Base-by-base conservation (phyloP, 202 grass and related monocot species). In the Schoenoplectus tabernaemontani region DNA sequence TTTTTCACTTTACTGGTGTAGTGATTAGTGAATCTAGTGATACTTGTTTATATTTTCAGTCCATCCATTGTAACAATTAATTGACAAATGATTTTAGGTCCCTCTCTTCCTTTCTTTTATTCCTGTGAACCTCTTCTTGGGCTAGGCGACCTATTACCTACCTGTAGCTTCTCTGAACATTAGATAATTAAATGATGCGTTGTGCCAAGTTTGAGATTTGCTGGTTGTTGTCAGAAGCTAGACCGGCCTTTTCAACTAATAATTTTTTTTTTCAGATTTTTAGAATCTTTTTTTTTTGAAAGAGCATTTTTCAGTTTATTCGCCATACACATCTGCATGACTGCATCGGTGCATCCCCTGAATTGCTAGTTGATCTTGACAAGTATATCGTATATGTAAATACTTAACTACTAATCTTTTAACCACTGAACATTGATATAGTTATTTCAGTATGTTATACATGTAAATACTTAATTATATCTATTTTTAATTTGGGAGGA, bases 61-160 rank as follows among this genome's bases (percentile, higher is more conserved):
- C 50, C 68, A 50, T 48, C 43, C 24, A 7, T 46, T 33, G 24
- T 51, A 50, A 17, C 44, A 16, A 71, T 19, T 71, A n/a, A 42
- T 72, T 51, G 50, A 17, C 43, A 17, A 50, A 43, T 48, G 39
- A 42, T 48, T 72, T 17, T 72, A 7, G 39, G 63, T 41, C 15
- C 7, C 43, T 13, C 23, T 48, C 22, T 65, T 41, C 61, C 7
- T 43, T 42, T 1, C 8, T 68, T 68, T 34, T 15, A 9, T 44
- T 9, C 7, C 23, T 19, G 34, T 20, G 5, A 36, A 23, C 7
- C 42, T 71, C 7, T 71, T 26, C 22, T 71, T 30, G 11, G 9
- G 24, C 5, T 73, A 73, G 24, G 42, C 33, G 68, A 73, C 44
- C 23, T 73, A 30, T 6, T 73, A 51, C 68, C 69, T 74, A 74